These are phyloP conservation scores for Aspergillus sparsus DNA, from an alignment of 495 filamentous ascomycete genomes.

Conservation along the genomic window DNA sequence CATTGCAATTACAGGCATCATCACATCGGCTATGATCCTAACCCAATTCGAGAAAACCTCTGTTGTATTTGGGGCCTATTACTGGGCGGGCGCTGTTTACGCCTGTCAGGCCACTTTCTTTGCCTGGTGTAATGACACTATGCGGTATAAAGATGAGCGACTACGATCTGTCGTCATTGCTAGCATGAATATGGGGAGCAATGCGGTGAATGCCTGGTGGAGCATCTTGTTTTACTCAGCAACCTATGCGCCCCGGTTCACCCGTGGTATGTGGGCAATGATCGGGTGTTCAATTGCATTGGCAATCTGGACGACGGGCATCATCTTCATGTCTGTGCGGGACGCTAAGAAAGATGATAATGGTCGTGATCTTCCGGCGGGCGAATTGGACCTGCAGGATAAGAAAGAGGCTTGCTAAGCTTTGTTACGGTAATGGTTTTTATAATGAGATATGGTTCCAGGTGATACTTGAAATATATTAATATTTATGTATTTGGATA, in stretches of 20 bases:
- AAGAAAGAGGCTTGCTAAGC: too few relatives aligned
- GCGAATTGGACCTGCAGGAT: too few relatives aligned
- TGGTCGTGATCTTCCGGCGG: too few relatives aligned
- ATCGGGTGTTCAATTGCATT: constrained; percentile 55
- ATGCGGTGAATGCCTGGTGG: constrained; percentile 62
- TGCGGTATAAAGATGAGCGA: constrained; percentile 48
- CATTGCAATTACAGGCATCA: constrained; percentile 50
- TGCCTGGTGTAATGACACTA: constrained; percentile 60
- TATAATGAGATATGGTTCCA: too few relatives aligned
- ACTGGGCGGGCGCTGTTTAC: constrained; percentile 55
- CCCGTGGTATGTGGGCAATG: constrained; percentile 62
- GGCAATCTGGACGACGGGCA: constrained; percentile 12
- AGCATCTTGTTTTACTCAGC: constrained; percentile 64
- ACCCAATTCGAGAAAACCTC: constrained; percentile 41
- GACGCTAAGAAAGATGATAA: constrained; percentile 5
- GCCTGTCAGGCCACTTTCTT: constrained; percentile 61
- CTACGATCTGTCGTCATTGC: constrained; percentile 51
- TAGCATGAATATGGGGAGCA: constrained; percentile 58
- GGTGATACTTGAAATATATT: too few relatives aligned
- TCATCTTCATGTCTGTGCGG: constrained; percentile 7
- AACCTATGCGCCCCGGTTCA: constrained; percentile 59
- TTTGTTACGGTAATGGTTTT: too few relatives aligned
- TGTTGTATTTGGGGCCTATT: constrained; percentile 53
- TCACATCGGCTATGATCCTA: constrained; percentile 51
- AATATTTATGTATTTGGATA: too few relatives aligned